Evolutionary conservation across 495 filamentous ascomycete genomes (phyloP), one percentile per base, ranked within the genome.

Genomic region (Hypoxylon trugodes): DNA sequence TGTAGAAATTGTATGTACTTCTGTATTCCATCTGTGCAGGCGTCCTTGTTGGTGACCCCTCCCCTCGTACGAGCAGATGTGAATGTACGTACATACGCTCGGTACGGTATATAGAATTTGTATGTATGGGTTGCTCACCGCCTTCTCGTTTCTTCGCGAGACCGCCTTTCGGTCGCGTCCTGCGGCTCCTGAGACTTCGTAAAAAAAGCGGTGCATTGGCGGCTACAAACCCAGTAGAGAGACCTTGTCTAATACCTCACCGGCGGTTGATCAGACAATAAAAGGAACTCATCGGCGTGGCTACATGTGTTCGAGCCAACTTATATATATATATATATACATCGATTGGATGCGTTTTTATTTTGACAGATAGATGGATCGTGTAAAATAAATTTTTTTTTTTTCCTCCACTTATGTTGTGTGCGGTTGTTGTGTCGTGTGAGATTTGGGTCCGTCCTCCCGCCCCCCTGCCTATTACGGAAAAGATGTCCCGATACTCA

Each of bases 401-500:
- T 26, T 36, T 37, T 10, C 4, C 9, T 22, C 9, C 4, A n/a
- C 3, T 49, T n/a, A 19, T 9, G n/a, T 37, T 49, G 43, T 16
- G 45, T 33, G 45, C 16, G 32, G 36, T 26, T 53, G 53, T 58
- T 38, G 37, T 38, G 46, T 57, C 43, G 49, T 59, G 50, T 50
- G 43, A 66, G 56, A 52, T 57, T 58, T 25, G 49, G 33, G 10
- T 10, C 50, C 53, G 38, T 45, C 61, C 54, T 52, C 33, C 64
- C 46, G 45, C 57, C 47, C 12, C 48, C 15, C 32, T 42, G 19
- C 64, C 58, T 36, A 42, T 61, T 61, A 37, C 58, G 64, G 64
- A 54, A 67, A 67, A 67, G 57, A 67, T 67, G 52, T 54, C 57
- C 64, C 64, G 64, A 46, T 37, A 25, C 35, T 60, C 64, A 61